Base-by-base conservation (phyloP, 257 asterid genomes). In the Scutellaria barbata region DNA sequence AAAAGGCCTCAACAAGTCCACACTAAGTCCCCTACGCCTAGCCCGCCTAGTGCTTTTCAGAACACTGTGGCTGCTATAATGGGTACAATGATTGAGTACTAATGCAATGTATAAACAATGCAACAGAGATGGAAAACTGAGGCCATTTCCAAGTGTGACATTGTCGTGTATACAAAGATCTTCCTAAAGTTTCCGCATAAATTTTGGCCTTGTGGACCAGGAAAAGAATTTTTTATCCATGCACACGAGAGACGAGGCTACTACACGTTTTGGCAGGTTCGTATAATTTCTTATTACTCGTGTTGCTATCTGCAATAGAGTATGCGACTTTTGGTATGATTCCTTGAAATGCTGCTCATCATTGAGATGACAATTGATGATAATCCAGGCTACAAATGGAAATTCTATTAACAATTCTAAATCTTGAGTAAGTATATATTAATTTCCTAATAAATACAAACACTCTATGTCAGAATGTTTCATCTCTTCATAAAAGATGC, bases 201-300 rank as follows among this genome's bases (percentile, higher is more conserved):
- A 70, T 90, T 93, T 73, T 93, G 98, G 98, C 96, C 97, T 1
- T 79, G 90, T 77, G 96, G 86, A n/a, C 88, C 96, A 5, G 95
- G 78, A 16, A 89, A 89, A 79, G 97, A 93, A 86, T 93, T 93
- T 60, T 93, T 93, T 82, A 87, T 93, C 69, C 90, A 87, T 25
- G 98, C 98, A 69, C 96, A 90, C 66, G 86, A 90, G 63, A 82
- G 89, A 43, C 80, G 97, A 82, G 98, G 98, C 58, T 93, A 93
- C 91, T 93, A 86, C 80, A 93, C 98, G 1, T 93, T 90, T 80
- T 93, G 98, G 98, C 98, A 93, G 98, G 97, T 93, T 72, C 2
- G 69, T 48, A 11, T 51, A 14, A 14, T 51, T 5, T n/a, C 5
- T 46, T 56, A 61, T 41, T 57, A 14, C 57, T 41, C 12, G 30